These are phyloP conservation scores for Trifolium subterraneum DNA, from an alignment of 306 rosid species.

Conservation along the genomic window DNA sequence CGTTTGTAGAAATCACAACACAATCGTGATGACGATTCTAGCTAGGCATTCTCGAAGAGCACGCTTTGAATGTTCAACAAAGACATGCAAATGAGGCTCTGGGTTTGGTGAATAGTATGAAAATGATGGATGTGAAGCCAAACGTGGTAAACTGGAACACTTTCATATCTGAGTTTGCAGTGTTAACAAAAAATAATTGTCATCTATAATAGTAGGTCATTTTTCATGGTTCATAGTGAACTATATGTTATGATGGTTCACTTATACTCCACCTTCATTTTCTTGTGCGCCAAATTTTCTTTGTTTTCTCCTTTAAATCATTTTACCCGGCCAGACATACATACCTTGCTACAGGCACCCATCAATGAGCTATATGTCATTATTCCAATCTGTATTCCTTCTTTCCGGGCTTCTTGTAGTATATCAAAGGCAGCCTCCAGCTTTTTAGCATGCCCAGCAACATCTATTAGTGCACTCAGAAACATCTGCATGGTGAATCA, in stretches of 20 bases:
- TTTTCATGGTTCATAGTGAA: not conserved
- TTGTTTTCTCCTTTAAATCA: constrained; percentile 27
- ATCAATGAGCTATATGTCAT: constrained; percentile 89
- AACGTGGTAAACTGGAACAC: not conserved
- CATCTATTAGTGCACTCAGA: constrained; percentile 93
- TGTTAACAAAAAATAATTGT: not conserved
- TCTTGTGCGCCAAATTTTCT: constrained; percentile 1
- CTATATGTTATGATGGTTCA: constrained; percentile 3
- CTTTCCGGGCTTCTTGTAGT: constrained; percentile 63
- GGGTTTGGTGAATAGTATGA: not conserved
- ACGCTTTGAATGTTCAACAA: not conserved
- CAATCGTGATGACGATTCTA: not conserved
- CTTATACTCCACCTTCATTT: not conserved
- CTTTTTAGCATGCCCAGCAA: constrained; percentile 91
- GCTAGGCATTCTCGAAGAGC: not conserved
- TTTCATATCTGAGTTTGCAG: not conserved
- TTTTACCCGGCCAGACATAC: constrained; percentile 56
- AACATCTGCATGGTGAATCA: constrained; percentile 69
- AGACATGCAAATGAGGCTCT: not conserved
- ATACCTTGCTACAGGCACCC: constrained; percentile 99
- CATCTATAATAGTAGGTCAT: not conserved
- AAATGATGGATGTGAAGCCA: constrained; percentile 6
- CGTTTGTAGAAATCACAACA: not conserved
- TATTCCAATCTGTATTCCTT: constrained; percentile 68
- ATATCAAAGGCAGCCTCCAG: constrained; percentile 91